Evolutionary conservation across 129 eudicot species (phyloP), one percentile per base, ranked within the genome.

Genomic region (carrot (Daucus carota)): DNA sequence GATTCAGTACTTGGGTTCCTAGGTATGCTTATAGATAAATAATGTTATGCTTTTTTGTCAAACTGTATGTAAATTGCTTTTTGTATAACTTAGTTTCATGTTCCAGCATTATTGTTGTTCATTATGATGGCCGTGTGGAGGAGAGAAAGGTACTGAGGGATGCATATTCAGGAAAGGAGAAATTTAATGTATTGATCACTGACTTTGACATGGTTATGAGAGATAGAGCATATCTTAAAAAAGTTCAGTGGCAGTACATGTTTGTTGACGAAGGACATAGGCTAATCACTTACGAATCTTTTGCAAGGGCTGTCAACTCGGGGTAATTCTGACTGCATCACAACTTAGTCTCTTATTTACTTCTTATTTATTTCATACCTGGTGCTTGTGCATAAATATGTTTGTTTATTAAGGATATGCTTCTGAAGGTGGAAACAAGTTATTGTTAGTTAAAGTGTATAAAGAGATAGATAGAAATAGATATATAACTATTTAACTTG

Each of bases 191-290:
- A 69, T 73, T 94, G 86, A 75, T 94, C 47, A 94, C 99, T 20
- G 96, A 91, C 52, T 94, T 91, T 77, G 99, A 94, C 78, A 96
- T 94, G 82, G 89, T 94, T 62, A 94, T 94, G 85, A 87, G 96
- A 79, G 99, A 94, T 80, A 89, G 89, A 84, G 87, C 91, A 47
- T 91, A 86, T 80, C 54, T 94, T 82, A 91, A 86, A 87, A 91
- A 91, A 82, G 91, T 94, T 82, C 87, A 84, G 76, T 94, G 99
- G 99, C 48, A 79, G 68, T 91, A 91, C 84, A 85, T 94, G 97
- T 81, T 94, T 83, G 96, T 94, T 89, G 99, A 94, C 76, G 99
- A 94, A 86, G 99, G 99, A 20, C 99, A 94, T 78, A 88, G 99
- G 43, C 84, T 94, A 66, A 94, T 91, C 73, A 94, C 91, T 83